Percentiles rank a stretch among this genome's conserved stretches.
Evolutionary conservation across 371 early-diverging fungal genomes (phyloP).

Genomic region (Apophysomyces trapeziformis): DNA sequence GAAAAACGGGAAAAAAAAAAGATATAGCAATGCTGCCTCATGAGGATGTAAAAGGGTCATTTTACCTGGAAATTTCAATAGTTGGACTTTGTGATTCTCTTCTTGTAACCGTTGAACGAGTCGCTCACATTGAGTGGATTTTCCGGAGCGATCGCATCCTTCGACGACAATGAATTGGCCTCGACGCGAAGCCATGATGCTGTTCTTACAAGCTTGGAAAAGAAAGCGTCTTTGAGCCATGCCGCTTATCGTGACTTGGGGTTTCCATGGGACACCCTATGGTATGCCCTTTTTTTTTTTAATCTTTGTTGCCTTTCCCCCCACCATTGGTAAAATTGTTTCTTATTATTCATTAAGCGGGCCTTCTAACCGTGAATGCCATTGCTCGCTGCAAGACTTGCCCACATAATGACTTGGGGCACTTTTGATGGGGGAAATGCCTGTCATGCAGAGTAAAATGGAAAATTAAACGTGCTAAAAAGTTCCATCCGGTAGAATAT

Average conservation of each 20-base stretch:
- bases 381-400: too few species aligned
- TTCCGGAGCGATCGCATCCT: slow-evolving; percentile 97
- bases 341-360: neutral
- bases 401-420: too few species aligned
- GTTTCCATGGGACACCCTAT: neutral
- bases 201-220: neutral
- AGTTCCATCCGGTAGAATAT: too few species aligned
- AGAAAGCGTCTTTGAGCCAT: neutral
- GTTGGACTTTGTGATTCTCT: slow-evolving; percentile 48
- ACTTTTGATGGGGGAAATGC: too few species aligned
- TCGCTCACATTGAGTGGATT: slow-evolving; percentile 86
- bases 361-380: neutral
- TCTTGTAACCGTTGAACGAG: slow-evolving; percentile 65
- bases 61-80: slow-evolving; percentile 79
- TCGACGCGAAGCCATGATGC: slow-evolving; percentile 37
- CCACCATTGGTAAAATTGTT: neutral
- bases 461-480: too few species aligned
- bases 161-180: slow-evolving; percentile 97
- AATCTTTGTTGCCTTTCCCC: neutral
- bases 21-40: neutral
- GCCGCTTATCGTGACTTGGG: neutral
- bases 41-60: neutral
- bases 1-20: neutral
- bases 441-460: too few species aligned
- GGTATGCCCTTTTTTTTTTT: neutral